Evolutionary conservation across 164 flowering plant species (phyloP).

Genomic region (Chimonanthus praecox): DNA sequence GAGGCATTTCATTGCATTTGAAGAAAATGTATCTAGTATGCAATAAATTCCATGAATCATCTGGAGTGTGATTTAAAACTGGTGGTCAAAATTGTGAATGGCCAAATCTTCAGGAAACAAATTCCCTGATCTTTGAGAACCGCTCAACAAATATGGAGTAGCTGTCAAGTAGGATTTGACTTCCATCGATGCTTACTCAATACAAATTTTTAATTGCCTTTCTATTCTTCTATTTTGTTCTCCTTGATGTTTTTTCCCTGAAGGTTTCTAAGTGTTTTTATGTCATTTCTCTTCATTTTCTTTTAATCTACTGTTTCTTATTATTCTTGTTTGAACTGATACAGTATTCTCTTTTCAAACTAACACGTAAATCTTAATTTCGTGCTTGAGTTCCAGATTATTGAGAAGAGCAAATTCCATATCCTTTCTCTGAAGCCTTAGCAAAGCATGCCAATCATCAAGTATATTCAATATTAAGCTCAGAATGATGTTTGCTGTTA

Average conservation of each 20-base stretch:
- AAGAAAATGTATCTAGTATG: neutral
- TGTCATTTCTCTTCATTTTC: neutral
- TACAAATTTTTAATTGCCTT: neutral
- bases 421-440: constrained; percentile 72
- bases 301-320: too few species aligned
- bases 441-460: constrained; percentile 51
- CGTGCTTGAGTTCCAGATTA: constrained; percentile 42
- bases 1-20: neutral
- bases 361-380: constrained; percentile 1
- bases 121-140: neutral
- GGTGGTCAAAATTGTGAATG: neutral
- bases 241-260: neutral
- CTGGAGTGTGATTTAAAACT: neutral
- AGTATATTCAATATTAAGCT: constrained; percentile 28
- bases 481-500: neutral
- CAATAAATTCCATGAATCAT: neutral
- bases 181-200: neutral
- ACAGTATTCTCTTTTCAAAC: neutral
- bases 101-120: neutral
- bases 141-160: neutral
- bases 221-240: neutral
- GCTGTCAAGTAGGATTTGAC: neutral
- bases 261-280: neutral
- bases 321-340: neutral
- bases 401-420: constrained; percentile 79